Evolutionary conservation across 805 yeast genomes (phyloP).

Genomic region (Phaffomyces opuntiae): DNA sequence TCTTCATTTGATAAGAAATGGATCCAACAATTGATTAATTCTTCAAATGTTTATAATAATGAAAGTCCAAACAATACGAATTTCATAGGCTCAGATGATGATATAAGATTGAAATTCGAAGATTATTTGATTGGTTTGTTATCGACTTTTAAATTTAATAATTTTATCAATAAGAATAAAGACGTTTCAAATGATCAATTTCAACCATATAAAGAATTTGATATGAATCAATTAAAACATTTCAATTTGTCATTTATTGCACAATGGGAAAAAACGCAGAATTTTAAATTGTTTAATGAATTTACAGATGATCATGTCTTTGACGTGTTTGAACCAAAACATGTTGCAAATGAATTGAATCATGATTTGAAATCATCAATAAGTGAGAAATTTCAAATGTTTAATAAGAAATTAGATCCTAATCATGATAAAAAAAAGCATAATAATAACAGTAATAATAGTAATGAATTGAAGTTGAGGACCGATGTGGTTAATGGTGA

Average conservation of each 20-base stretch:
- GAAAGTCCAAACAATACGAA: slow-evolving; percentile 35
- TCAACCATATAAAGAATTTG: slow-evolving; percentile 21
- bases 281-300: slow-evolving; percentile 45
- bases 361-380: slow-evolving; percentile 5
- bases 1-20: slow-evolving; percentile 68
- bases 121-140: slow-evolving; percentile 78
- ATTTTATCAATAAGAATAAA: slow-evolving; percentile 37
- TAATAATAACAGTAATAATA: neutral
- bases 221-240: slow-evolving; percentile 29
- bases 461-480: neutral
- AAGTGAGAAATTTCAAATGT: slow-evolving; percentile 24
- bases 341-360: slow-evolving; percentile 22
- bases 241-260: slow-evolving; percentile 41
- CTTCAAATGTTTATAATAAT: slow-evolving; percentile 31
- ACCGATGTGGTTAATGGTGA: neutral
- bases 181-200: slow-evolving; percentile 27
- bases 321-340: slow-evolving; percentile 48
- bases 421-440: slow-evolving; percentile 9
- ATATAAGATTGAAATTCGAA: slow-evolving; percentile 80
- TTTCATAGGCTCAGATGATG: slow-evolving; percentile 77
- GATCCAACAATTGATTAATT: slow-evolving; percentile 49
- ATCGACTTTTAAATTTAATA: slow-evolving; percentile 63
- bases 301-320: slow-evolving; percentile 66
- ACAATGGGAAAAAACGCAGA: slow-evolving; percentile 48
- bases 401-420: slow-evolving; percentile 21